A percentile compares a stretch with the other conserved stretches of the same genome.
Conservation (phyloP, 352 stramenopile species). For the Pythium coloratum region DNA sequence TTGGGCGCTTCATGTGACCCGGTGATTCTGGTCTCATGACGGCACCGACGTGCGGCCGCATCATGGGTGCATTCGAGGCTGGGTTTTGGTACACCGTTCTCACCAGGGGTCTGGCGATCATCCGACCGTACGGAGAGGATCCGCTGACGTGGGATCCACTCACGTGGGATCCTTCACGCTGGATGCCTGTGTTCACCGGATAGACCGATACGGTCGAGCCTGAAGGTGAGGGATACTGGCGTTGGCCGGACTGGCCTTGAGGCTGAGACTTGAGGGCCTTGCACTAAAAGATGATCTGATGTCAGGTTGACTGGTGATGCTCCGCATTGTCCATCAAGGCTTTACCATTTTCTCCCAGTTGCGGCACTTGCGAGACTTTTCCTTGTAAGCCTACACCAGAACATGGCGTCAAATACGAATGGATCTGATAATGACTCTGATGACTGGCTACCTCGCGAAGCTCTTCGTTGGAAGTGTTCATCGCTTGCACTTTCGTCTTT, state of each 20-base stretch:
- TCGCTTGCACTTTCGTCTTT: conserved; percentile 75
- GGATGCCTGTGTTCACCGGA: conserved; percentile 21
- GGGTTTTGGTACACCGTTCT: conserved; percentile 19
- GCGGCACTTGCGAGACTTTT: conserved; percentile 82
- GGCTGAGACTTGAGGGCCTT: conserved; percentile 66
- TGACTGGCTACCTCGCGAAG: conserved; percentile 46
- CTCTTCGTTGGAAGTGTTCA: conserved; percentile 78
- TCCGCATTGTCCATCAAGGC: background rate
- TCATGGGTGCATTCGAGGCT: conserved; percentile 27
- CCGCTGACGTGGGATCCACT: conserved; percentile 9
- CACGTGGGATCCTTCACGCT: conserved; percentile 34
- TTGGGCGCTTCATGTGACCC: conserved; percentile 43
- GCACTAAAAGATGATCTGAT: conserved; percentile 36
- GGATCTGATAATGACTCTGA: no score
- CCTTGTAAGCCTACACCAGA: conserved; percentile 71
- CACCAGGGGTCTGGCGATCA: conserved; percentile 40
- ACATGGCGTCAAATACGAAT: background rate
- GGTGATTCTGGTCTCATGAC: conserved; percentile 45
- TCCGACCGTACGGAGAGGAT: conserved; percentile 48
- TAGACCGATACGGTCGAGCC: conserved; percentile 46
- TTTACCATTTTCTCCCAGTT: conserved; percentile 89
- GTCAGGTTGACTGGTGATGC: background rate
- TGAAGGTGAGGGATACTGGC: conserved; percentile 60
- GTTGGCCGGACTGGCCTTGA: conserved; percentile 20
- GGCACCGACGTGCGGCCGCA: conserved; percentile 27